Percentiles rank a stretch among this genome's conserved stretches.
phyloP scores from a whole-genome alignment of 129 eudicot species.

The Pittosporum tobira region DNA sequence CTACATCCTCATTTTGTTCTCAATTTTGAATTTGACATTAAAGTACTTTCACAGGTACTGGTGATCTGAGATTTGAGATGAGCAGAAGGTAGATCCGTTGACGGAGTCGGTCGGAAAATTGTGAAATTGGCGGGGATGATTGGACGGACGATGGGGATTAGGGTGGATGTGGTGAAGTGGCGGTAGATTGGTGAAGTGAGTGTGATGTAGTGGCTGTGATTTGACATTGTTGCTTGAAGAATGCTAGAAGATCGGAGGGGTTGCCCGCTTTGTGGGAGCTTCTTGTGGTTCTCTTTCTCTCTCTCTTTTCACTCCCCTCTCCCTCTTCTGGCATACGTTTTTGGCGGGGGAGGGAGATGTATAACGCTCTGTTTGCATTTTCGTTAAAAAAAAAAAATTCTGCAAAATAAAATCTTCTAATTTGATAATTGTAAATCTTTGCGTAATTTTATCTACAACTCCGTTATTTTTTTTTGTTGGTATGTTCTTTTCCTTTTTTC shows the following conservation, averaged over 20 bases:
- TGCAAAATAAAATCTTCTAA: too few relatives aligned
- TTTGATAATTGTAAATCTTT: too few relatives aligned
- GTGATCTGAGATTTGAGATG: background rate
- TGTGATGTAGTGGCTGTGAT: constrained; percentile 11
- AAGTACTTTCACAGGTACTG: background rate
- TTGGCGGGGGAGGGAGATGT: constrained; percentile 28
- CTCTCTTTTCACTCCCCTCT: background rate
- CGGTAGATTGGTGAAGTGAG: constrained; percentile 4
- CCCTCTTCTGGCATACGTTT: background rate
- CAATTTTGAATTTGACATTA: too few relatives aligned
- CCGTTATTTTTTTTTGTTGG: too few relatives aligned
- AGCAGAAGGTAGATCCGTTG: background rate
- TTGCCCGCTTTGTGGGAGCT: constrained; percentile 35
- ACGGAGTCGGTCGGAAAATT: background rate
- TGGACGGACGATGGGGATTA: constrained; percentile 17
- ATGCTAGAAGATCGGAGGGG: constrained; percentile 40
- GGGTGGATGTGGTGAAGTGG: constrained; percentile 2
- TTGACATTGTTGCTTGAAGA: constrained; percentile 20
- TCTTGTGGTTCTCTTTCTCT: constrained; percentile 30
- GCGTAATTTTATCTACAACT: too few relatives aligned
- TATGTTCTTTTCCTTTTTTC: too few relatives aligned
- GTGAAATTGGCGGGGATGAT: constrained; percentile 9
- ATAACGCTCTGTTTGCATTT: background rate
- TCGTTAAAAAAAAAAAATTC: background rate
- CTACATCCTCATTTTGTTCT: constrained; percentile 6